phyloP scores from a whole-genome alignment of 2,329 filamentous ascomycete genomes.

The Xylariaceae sp. region DNA sequence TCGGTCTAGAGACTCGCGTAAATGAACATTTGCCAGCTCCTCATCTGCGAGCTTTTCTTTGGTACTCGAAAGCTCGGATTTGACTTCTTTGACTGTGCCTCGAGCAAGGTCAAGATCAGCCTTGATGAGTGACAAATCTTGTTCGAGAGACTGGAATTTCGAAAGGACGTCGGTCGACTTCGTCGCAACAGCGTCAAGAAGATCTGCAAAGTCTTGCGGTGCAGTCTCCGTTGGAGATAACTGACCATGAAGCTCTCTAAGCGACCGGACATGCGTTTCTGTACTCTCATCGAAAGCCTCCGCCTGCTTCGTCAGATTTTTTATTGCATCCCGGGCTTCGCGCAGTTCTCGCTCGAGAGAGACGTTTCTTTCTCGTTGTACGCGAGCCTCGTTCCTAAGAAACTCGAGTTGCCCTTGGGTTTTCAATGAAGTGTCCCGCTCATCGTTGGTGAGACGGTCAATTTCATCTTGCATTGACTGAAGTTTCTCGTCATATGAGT shows the following conservation, averaged over 20 bases:
- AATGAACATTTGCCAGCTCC: slow-evolving; percentile 47
- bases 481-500: slow-evolving; percentile 63
- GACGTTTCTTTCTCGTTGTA: slow-evolving; percentile 58
- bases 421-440: slow-evolving; percentile 54
- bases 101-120: slow-evolving; percentile 61
- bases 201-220: slow-evolving; percentile 53
- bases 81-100: slow-evolving; percentile 50
- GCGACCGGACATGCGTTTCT: slow-evolving; percentile 48
- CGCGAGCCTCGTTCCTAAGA: slow-evolving; percentile 55
- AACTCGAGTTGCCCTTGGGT: slow-evolving; percentile 60
- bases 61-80: slow-evolving; percentile 51
- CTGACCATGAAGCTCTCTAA: slow-evolving; percentile 58
- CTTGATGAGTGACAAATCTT: slow-evolving; percentile 55
- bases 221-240: slow-evolving; percentile 50
- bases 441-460: slow-evolving; percentile 56
- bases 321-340: slow-evolving; percentile 50
- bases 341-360: slow-evolving; percentile 56
- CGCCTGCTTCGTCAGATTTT: slow-evolving; percentile 48
- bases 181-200: slow-evolving; percentile 58
- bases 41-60: slow-evolving; percentile 50
- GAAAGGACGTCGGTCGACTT: slow-evolving; percentile 56
- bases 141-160: slow-evolving; percentile 58
- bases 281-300: slow-evolving; percentile 48
- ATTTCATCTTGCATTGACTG: slow-evolving; percentile 68
- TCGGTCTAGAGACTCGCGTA: slow-evolving; percentile 51